Evolutionary conservation across 176 grass and related monocot genomes (phyloP), one percentile per base, ranked within the genome.

Genomic region (Eragrostis nindensis): DNA sequence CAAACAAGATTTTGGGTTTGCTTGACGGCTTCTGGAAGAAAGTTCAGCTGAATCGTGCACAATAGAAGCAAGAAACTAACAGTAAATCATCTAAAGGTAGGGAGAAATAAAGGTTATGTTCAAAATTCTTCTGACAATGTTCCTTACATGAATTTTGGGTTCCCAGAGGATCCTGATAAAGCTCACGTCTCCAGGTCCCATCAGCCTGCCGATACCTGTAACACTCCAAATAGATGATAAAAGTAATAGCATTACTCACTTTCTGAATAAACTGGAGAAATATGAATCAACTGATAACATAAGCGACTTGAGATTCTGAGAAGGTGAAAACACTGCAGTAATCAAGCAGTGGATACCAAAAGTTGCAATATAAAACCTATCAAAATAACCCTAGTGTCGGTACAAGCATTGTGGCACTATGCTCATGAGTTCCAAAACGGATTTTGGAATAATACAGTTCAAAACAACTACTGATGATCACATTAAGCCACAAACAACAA

Each of bases 121-220:
- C 62, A 77, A 26, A 44, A 61, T 57, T 81, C 62, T 41, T 50
- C 27, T 1, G 36, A 11, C 27, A 64, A n/a, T 83, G 26, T 25
- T 64, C 55, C 75, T 81, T 84, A 94, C 86, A 52, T 75, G 86
- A 80, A 84, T 48, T 77, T 47, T 78, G 54, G 30, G 49, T 62
- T 87, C 30, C 63, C 16, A 41, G 19, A 57, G 45, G 57, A 82
- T 85, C 84, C 54, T 82, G 84, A 62, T 87, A 94, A 26, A 91
- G 89, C 65, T 91, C 86, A 76, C 85, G 84, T 46, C 81, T 94
- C 92, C 84, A 87, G 15, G 68, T 91, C 46, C 74, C 89, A 82
- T 94, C 84, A 82, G 36, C 85, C 59, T 41, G 89, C 17, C 57
- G 74, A 54, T 73, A 88, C 84, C 84, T 94, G 81, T 18, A 83